Conservation (phyloP, 176 grass and related monocot species). For the Aegilops speltoides region DNA sequence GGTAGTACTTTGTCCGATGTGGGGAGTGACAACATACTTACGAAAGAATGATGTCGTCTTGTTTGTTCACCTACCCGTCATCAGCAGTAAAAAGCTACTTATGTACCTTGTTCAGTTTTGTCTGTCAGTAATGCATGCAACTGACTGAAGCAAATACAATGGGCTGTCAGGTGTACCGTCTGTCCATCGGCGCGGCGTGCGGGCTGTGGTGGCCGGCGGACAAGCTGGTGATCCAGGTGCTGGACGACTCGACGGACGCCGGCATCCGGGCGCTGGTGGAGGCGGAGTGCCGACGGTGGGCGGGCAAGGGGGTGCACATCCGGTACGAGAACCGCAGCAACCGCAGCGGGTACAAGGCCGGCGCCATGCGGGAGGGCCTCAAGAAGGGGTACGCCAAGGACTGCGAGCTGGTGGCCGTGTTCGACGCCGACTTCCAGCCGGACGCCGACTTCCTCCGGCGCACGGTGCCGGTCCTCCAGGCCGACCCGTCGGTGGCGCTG, state of each 20-base stretch:
- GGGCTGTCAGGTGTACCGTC: no score
- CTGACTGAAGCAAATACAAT: no score
- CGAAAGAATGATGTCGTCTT: no score
- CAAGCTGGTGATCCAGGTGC: no score
- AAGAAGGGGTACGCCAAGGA: constrained; percentile 53
- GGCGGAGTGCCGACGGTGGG: constrained; percentile 68
- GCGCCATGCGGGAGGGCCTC: constrained; percentile 82
- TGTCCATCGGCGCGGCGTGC: no score
- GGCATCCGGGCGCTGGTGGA: constrained; percentile 46
- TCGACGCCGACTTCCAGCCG: constrained; percentile 89
- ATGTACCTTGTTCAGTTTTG: no score
- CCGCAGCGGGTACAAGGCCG: constrained; percentile 88
- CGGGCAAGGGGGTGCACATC: constrained; percentile 57
- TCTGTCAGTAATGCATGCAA: no score
- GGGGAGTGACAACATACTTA: no score
- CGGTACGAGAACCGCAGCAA: constrained; percentile 73
- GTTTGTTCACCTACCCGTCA: no score
- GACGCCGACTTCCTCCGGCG: constrained; percentile 66
- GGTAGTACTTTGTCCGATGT: no score
- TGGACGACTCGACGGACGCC: constrained; percentile 48
- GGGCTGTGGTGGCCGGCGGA: no score
- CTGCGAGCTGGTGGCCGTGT: constrained; percentile 69
- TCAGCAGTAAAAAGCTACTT: no score
- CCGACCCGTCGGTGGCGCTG: constrained; percentile 53
- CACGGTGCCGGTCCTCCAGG: constrained; percentile 54